Conservation (phyloP, 1,284 basidiomycete genomes). For the Earliella scabrosa region DNA sequence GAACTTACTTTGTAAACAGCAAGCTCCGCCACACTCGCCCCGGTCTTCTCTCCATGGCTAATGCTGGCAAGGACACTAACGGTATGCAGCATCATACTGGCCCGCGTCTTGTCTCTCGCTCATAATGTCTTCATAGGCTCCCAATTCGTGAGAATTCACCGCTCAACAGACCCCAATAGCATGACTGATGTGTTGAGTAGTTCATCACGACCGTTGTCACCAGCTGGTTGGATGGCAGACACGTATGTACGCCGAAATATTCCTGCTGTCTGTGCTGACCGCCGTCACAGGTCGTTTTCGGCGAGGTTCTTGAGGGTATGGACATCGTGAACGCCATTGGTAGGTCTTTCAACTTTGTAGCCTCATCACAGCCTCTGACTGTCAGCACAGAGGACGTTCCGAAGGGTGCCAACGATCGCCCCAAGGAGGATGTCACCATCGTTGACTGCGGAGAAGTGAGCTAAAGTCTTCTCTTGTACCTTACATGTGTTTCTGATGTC, state of each 20-base stretch:
- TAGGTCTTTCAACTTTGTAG: constrained; percentile 36
- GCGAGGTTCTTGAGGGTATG: constrained; percentile 89
- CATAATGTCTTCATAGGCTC: constrained; percentile 72
- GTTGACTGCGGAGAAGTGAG: constrained; percentile 83
- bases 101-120: no score
- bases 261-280: constrained; percentile 5
- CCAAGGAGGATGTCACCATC: constrained; percentile 76
- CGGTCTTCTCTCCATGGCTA: constrained; percentile 93
- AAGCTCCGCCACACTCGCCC: constrained; percentile 89
- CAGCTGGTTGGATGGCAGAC: constrained; percentile 77
- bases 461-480: constrained; percentile 1
- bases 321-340: constrained; percentile 80
- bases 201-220: constrained; percentile 86
- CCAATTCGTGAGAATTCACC: constrained; percentile 68
- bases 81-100: constrained; percentile 53
- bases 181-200: constrained; percentile 43
- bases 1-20: no score
- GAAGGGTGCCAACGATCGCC: constrained; percentile 73
- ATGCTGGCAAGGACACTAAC: constrained; percentile 87
- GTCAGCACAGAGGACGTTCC: constrained; percentile 65
- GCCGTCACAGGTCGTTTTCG: constrained; percentile 80
- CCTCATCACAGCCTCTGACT: constrained; percentile 4
- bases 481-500: not conserved
- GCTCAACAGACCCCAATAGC: not conserved
- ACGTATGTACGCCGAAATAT: constrained; percentile 47